These are phyloP conservation scores for Tetrahymena thermophila DNA, from an alignment of 73 alveolate species.

Conservation along the genomic window DNA sequence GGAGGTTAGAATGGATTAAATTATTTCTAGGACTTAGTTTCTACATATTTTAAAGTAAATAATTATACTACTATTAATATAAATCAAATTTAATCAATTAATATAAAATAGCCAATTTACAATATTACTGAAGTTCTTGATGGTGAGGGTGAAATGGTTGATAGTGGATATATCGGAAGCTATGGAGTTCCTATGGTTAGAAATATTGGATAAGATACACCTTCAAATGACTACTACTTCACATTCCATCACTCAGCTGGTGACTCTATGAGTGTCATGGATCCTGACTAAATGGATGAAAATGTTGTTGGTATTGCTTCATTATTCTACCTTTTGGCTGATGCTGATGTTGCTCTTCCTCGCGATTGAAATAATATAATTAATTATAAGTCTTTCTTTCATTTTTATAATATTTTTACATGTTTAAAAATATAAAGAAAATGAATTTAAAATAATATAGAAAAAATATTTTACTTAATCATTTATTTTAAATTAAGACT, in stretches of 20 bases:
- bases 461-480: no score
- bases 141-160: constrained; percentile 16
- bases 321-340: constrained; percentile 19
- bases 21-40: constrained; percentile 4
- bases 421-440: no score
- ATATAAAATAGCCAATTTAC: background rate
- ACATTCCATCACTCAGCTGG: constrained; percentile 38
- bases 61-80: background rate
- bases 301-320: constrained; percentile 26
- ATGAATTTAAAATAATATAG: no score
- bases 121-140: background rate
- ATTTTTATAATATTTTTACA: no score
- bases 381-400: background rate
- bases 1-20: constrained; percentile 6
- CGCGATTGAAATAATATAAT: background rate
- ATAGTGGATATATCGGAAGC: constrained; percentile 25
- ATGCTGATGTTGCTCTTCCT: constrained; percentile 14
- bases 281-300: constrained; percentile 39
- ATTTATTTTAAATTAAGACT: no score
- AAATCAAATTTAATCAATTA: background rate
- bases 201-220: constrained; percentile 26
- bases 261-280: constrained; percentile 17
- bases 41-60: background rate
- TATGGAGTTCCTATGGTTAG: constrained; percentile 39
- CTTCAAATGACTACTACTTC: constrained; percentile 23